Percentiles rank a stretch among this genome's conserved stretches.
These are phyloP conservation scores for Neostapfia colusana DNA, from an alignment of 176 grass and related monocot species.

Conservation along the genomic window DNA sequence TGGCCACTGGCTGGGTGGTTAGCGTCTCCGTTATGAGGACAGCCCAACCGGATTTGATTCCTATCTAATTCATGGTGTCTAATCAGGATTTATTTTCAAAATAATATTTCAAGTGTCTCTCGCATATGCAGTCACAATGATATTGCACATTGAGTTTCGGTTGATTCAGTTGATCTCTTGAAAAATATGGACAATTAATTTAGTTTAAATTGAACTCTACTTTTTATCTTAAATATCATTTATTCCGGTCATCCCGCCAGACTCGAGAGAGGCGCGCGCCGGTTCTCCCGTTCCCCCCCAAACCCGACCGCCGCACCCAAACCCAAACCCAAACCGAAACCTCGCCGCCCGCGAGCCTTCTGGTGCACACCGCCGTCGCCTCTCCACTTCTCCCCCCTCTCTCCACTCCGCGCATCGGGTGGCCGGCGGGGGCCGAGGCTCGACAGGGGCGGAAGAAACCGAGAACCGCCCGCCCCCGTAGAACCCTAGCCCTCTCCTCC, in stretches of 20 bases:
- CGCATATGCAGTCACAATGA: too few species aligned
- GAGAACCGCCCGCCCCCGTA: slow-evolving; percentile 4
- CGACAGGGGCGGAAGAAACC: slow-evolving; percentile 5
- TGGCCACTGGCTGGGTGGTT: too few species aligned
- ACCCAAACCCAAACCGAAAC: slow-evolving; percentile 19
- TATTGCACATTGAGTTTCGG: too few species aligned
- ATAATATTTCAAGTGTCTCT: too few species aligned
- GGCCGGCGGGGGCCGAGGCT: not conserved
- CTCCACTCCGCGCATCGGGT: not conserved
- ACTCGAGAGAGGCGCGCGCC: slow-evolving; percentile 7
- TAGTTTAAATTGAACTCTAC: too few species aligned
- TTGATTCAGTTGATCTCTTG: too few species aligned
- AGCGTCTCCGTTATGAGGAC: too few species aligned
- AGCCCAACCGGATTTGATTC: too few species aligned
- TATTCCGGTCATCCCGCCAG: not conserved
- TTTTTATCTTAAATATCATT: too few species aligned
- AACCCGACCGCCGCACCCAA: not conserved
- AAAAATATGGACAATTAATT: too few species aligned
- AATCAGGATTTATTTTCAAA: too few species aligned
- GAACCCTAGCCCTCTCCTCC: slow-evolving; percentile 18
- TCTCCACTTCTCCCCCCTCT: not conserved
- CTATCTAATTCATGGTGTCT: too few species aligned
- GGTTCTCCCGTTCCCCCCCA: not conserved
- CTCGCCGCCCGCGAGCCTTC: slow-evolving; percentile 3
- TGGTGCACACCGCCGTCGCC: not conserved